Evolutionary conservation across 805 yeast genomes (phyloP).

Genomic region (Novakomyces olei): DNA sequence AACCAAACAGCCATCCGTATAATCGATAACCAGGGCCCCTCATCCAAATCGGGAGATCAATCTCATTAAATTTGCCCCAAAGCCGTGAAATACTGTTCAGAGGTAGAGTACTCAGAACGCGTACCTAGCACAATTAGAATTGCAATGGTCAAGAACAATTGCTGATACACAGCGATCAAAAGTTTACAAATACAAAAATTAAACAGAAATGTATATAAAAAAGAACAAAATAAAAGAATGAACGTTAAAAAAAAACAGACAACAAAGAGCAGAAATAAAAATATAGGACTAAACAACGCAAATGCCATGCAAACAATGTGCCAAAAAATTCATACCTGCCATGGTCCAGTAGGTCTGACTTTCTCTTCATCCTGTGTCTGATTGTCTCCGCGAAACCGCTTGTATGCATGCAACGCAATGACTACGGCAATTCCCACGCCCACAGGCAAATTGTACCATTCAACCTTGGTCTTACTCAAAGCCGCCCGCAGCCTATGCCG

Average conservation of each 20-base stretch:
- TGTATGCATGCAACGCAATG: not conserved
- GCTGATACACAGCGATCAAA: no score
- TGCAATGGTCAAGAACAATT: no score
- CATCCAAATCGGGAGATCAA: slow-evolving; percentile 70
- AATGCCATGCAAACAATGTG: no score
- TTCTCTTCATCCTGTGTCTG: not conserved
- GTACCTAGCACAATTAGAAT: no score
- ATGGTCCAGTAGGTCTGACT: slow-evolving; percentile 47
- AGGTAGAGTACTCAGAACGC: slow-evolving; percentile 28
- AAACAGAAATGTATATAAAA: no score
- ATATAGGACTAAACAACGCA: no score
- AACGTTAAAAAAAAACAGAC: no score
- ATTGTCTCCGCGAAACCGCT: not conserved
- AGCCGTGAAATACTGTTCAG: slow-evolving; percentile 72
- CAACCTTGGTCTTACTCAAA: not conserved
- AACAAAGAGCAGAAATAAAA: no score
- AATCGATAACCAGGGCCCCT: slow-evolving; percentile 61
- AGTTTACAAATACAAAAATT: no score
- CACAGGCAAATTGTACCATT: not conserved
- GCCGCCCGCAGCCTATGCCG: not conserved
- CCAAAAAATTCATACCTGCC: slow-evolving; percentile 35
- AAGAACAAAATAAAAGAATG: no score
- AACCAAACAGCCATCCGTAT: slow-evolving; percentile 68
- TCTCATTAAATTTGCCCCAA: slow-evolving; percentile 81
- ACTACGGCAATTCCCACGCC: not conserved